Conservation (phyloP, 768 basidiomycete species). For the Suillus luteus region DNA sequence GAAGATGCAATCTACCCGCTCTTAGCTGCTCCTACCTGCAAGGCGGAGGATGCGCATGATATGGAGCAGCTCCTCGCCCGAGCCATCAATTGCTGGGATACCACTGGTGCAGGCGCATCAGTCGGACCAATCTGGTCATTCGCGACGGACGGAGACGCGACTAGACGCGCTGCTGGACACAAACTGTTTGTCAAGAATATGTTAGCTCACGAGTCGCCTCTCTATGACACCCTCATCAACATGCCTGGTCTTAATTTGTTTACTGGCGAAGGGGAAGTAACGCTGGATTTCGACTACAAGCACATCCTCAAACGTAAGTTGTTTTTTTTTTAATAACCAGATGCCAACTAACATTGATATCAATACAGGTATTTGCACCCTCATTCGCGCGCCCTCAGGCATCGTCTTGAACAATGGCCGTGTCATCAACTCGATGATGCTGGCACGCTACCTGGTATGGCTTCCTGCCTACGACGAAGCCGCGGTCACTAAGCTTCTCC, state of each 20-base stretch:
- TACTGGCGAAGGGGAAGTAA: constrained; percentile 14
- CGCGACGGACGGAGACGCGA: constrained; percentile 19
- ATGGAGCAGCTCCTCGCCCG: constrained; percentile 5
- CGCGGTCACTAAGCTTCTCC: too few relatives aligned
- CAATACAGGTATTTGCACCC: too few relatives aligned
- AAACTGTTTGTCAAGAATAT: neutral
- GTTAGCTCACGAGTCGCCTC: neutral
- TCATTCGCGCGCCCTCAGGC: too few relatives aligned
- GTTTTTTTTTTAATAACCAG: too few relatives aligned
- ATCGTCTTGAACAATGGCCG: too few relatives aligned
- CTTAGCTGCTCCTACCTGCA: constrained; percentile 18
- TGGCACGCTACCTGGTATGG: too few relatives aligned
- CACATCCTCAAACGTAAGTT: constrained; percentile 19
- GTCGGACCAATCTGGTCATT: constrained; percentile 19
- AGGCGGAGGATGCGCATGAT: constrained; percentile 10
- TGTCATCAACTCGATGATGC: too few relatives aligned
- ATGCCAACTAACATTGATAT: too few relatives aligned
- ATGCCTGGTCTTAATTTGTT: constrained; percentile 18
- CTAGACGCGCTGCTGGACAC: constrained; percentile 12
- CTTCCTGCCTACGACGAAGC: too few relatives aligned
- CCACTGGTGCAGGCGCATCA: neutral
- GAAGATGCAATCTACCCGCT: constrained; percentile 15
- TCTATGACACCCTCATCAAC: constrained; percentile 7
- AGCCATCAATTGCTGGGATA: neutral
- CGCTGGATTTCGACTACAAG: constrained; percentile 19